A percentile compares a stretch with the other conserved stretches of the same genome.
Evolutionary conservation across 306 rosid genomes (phyloP).

Genomic region (Cicer pinnatifidum): DNA sequence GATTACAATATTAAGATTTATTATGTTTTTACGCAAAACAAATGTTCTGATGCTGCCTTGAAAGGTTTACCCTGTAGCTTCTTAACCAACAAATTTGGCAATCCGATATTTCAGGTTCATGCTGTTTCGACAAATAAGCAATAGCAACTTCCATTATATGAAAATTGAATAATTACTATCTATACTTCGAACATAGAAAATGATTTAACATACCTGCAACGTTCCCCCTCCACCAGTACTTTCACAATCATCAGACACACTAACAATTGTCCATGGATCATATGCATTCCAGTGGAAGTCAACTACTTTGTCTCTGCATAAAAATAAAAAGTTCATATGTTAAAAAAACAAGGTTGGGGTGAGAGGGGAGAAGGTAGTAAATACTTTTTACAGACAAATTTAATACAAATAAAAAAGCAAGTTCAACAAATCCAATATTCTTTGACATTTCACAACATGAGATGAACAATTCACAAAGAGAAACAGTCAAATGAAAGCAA

Average conservation of each 20-base stretch:
- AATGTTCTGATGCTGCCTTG: neutral
- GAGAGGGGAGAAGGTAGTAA: neutral
- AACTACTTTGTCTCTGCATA: slow-evolving; percentile 60
- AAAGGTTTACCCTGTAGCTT: slow-evolving; percentile 18
- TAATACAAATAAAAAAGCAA: neutral
- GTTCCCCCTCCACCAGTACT: slow-evolving; percentile 99
- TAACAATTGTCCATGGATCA: slow-evolving; percentile 97
- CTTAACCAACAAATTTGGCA: slow-evolving; percentile 24
- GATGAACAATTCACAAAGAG: neutral
- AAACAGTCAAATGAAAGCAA: slow-evolving; percentile 1
- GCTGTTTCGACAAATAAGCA: slow-evolving; percentile 12
- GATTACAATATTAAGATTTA: neutral
- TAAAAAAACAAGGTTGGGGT: neutral
- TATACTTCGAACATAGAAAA: neutral
- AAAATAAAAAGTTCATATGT: slow-evolving; percentile 10
- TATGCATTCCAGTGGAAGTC: slow-evolving; percentile 62
- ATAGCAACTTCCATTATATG: neutral
- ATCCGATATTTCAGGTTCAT: neutral
- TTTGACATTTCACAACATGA: slow-evolving; percentile 1
- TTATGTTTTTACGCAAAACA: neutral
- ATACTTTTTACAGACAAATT: neutral
- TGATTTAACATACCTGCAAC: slow-evolving; percentile 66
- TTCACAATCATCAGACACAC: slow-evolving; percentile 98
- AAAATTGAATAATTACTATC: neutral
- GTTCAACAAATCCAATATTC: slow-evolving; percentile 5